Evolutionary conservation across 495 filamentous ascomycete genomes (phyloP).

Genomic region (Chaetomium cochliodes): DNA sequence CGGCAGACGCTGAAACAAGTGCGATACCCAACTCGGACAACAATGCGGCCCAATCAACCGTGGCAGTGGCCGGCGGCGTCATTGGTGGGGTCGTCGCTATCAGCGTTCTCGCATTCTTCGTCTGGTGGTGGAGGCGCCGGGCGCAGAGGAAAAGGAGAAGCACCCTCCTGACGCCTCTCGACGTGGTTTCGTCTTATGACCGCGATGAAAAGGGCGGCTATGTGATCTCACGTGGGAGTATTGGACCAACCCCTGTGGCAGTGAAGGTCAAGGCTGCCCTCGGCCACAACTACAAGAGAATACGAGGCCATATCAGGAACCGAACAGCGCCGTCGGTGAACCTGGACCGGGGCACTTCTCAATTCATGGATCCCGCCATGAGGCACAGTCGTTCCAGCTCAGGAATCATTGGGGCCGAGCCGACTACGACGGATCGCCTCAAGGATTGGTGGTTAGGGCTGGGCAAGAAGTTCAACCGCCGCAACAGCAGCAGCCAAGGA

Average conservation of each 20-base stretch:
- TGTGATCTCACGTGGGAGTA: conserved; percentile 41
- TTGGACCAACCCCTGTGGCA: conserved; percentile 43
- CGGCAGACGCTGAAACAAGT: conserved; percentile 25
- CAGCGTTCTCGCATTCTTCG: conserved; percentile 45
- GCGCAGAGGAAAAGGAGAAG: conserved; percentile 39
- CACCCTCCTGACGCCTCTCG: conserved; percentile 48
- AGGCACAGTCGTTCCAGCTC: conserved; percentile 44
- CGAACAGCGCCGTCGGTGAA: conserved; percentile 47
- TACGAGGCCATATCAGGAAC: conserved; percentile 41
- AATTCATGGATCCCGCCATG: conserved; percentile 45
- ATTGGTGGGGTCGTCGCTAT: conserved; percentile 49
- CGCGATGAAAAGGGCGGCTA: conserved; percentile 44
- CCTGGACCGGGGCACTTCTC: conserved; percentile 51
- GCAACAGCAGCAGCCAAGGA: conserved; percentile 26
- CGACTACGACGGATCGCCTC: conserved; percentile 37
- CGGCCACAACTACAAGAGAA: conserved; percentile 38
- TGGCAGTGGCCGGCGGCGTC: conserved; percentile 50
- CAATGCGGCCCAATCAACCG: conserved; percentile 39
- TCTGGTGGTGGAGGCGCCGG: conserved; percentile 51
- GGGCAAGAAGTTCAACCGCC: conserved; percentile 39
- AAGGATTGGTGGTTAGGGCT: conserved; percentile 46
- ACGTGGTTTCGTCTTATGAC: conserved; percentile 27
- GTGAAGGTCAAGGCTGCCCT: conserved; percentile 41
- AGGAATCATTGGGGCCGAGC: conserved; percentile 17
- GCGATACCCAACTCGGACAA: conserved; percentile 21